Percentiles rank a stretch among this genome's conserved stretches.
Conservation (phyloP, 257 asterid genomes). For the Verbascum thapsus region DNA sequence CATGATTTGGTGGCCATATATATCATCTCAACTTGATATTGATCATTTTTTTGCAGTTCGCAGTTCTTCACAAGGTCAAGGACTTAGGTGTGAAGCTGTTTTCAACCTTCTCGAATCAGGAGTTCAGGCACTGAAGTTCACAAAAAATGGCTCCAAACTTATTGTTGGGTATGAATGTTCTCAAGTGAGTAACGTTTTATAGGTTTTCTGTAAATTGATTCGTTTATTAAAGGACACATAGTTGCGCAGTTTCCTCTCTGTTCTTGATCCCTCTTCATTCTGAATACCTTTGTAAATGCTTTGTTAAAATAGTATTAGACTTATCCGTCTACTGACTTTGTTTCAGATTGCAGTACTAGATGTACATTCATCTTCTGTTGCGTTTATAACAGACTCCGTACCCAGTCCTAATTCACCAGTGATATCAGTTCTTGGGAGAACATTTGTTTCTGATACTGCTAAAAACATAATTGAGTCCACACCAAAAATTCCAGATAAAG, state of each 20-base stretch:
- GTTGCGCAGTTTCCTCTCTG: slow-evolving; percentile 9
- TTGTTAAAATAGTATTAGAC: slow-evolving; percentile 20
- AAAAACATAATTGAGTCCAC: slow-evolving; percentile 47
- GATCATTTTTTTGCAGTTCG: slow-evolving; percentile 52
- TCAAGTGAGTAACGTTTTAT: slow-evolving; percentile 54
- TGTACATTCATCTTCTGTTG: slow-evolving; percentile 58
- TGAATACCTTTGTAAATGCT: slow-evolving; percentile 4
- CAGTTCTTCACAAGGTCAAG: slow-evolving; percentile 55
- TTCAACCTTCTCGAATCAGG: slow-evolving; percentile 59
- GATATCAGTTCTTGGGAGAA: slow-evolving; percentile 51
- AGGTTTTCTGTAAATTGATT: slow-evolving; percentile 25
- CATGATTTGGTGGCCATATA: background rate
- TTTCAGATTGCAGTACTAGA: slow-evolving; percentile 86
- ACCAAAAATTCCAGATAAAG: slow-evolving; percentile 40
- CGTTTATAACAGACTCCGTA: slow-evolving; percentile 54
- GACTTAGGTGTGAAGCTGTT: slow-evolving; percentile 69
- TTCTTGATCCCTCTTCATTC: slow-evolving; percentile 23
- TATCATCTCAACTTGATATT: slow-evolving; percentile 25
- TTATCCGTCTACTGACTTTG: slow-evolving; percentile 27
- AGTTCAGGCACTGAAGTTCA: slow-evolving; percentile 62
- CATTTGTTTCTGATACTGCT: slow-evolving; percentile 34
- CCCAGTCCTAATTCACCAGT: slow-evolving; percentile 46
- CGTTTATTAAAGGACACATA: slow-evolving; percentile 13
- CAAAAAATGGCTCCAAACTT: slow-evolving; percentile 63
- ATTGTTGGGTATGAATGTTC: slow-evolving; percentile 70